Evolutionary conservation across 768 basidiomycete species (phyloP), one percentile per base, ranked within the genome.

Genomic region (Baorangia bicolor): DNA sequence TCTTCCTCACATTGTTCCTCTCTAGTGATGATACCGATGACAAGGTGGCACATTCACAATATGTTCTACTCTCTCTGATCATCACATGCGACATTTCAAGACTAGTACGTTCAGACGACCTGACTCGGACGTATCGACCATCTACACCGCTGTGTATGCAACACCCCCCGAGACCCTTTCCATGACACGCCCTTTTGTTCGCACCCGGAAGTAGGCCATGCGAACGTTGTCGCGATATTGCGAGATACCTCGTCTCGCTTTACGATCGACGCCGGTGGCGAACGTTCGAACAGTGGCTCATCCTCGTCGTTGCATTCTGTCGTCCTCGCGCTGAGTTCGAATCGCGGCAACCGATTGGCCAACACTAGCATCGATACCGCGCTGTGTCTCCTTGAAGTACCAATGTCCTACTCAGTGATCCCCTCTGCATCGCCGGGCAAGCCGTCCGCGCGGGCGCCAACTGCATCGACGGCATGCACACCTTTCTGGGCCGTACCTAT

Each of bases 391-490:
- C 78, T 98, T 5, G 89, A 92, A 64, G 64, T 70, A 13, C 82
- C 81, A 0, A 59, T 60, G 27, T 61, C 66, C 54, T 77, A 16
- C 45, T 77, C 13, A 23, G 25, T 1, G 64, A 62, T 37, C 41
- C 70, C 2, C 72, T 69, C 46, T 64, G 68, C 1, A 57, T 63
- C 30, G 58, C 64, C 8, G 49, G 51, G n/a, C 35, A 39, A 1
- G 87, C 91, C 2, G 74, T 98, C 10, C 71, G 74, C 12, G 92
- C 90, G 0, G 96, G 97, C 0, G 57, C 48, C 0, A 92, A 87
- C 63, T 90, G 91, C 67, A 89, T 98, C 76, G 98, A 98, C 70
- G 97, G 98, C 62, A 94, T 98, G 2, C 81, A 87, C 62, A 86
- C 86, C 0, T 89, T 92, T 53, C 81, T 85, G 1, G 94, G 94